Base-by-base conservation (phyloP, 345 rosid species). In the Camelina hispida region DNA sequence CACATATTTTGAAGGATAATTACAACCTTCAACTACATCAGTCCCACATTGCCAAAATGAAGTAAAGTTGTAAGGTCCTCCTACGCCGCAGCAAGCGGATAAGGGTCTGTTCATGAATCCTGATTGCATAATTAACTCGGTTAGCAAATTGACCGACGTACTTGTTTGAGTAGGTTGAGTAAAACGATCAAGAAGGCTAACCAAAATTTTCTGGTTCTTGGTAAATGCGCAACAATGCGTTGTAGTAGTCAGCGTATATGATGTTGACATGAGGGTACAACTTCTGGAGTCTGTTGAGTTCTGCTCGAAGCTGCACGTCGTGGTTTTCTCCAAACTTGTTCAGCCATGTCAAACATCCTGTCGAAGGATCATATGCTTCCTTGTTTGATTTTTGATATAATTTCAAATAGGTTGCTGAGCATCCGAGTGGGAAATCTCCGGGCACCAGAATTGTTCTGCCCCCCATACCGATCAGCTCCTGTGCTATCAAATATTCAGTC, bases 401-500 rank as follows among this genome's bases (percentile, higher is more conserved):
- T 22, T 85, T 80, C 30, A 85, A 38, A 20, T 57, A 80, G 18
- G 7, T 1, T 0, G 81, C 66, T 0, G 67, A 42, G 64, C 89
- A 85, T 15, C 91, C 91, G 0, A 81, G 3, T 0, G 87, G 84
- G 7, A 80, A 68, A 10, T 72, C 82, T 55, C 89, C 85, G 0
- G 89, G 91, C 4, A 83, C 88, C 61, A 87, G 56, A 47, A 87
- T 59, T 48, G 86, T 79, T 42, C 44, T 60, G 1, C 84, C 89
- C 1, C 91, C 91, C 52, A 82, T 56, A 70, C 78, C 43, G 2
- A 87, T 82, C 68, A 86, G 14, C 8, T 78, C 85, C 87, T 85
- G 74, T 58, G 14, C 2, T n/a, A 57, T 34, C 13, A 22, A 35
- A 35, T 35, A 9, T 35, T 35, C 11, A 35, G 40, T 35, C 40